These are phyloP conservation scores for Cordyceps cicadae DNA, from an alignment of 2,329 filamentous ascomycete genomes.

Conservation along the genomic window DNA sequence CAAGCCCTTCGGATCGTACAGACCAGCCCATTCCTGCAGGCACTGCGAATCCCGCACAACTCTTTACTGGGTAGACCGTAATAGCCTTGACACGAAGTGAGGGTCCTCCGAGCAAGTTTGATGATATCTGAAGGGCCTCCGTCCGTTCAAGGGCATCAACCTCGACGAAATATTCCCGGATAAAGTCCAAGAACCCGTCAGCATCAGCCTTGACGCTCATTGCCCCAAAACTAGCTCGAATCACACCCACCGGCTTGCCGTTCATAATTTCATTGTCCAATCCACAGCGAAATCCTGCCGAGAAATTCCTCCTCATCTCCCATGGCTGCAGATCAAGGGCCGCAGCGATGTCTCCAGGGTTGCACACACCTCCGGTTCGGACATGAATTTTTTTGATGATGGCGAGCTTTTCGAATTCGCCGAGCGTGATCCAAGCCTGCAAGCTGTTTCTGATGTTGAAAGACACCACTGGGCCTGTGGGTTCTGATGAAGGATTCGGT, in stretches of 20 bases:
- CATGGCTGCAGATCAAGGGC: slow-evolving; percentile 65
- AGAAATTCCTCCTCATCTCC: slow-evolving; percentile 81
- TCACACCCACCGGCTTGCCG: slow-evolving; percentile 80
- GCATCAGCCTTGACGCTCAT: slow-evolving; percentile 80
- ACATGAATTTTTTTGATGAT: slow-evolving; percentile 72
- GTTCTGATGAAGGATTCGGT: slow-evolving; percentile 12
- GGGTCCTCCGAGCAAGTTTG: background rate
- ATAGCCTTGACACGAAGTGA: slow-evolving; percentile 48
- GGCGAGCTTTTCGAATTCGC: slow-evolving; percentile 82
- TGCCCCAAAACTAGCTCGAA: slow-evolving; percentile 78
- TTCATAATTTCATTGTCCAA: slow-evolving; percentile 71
- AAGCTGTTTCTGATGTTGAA: slow-evolving; percentile 69
- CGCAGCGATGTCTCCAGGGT: slow-evolving; percentile 75
- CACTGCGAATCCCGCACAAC: slow-evolving; percentile 72
- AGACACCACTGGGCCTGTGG: slow-evolving; percentile 66
- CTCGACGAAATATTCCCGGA: slow-evolving; percentile 57
- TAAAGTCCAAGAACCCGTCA: slow-evolving; percentile 59
- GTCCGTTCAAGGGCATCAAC: background rate
- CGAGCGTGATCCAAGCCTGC: slow-evolving; percentile 69
- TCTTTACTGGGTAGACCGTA: slow-evolving; percentile 86
- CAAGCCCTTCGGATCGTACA: slow-evolving; percentile 70
- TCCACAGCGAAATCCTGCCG: slow-evolving; percentile 76
- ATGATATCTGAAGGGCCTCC: background rate
- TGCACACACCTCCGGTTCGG: slow-evolving; percentile 83
- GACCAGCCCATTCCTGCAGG: slow-evolving; percentile 61